Percentiles rank a stretch among this genome's conserved stretches.
Conservation (phyloP, 2,329 filamentous ascomycete species). For the Paecilomyces sp. region DNA sequence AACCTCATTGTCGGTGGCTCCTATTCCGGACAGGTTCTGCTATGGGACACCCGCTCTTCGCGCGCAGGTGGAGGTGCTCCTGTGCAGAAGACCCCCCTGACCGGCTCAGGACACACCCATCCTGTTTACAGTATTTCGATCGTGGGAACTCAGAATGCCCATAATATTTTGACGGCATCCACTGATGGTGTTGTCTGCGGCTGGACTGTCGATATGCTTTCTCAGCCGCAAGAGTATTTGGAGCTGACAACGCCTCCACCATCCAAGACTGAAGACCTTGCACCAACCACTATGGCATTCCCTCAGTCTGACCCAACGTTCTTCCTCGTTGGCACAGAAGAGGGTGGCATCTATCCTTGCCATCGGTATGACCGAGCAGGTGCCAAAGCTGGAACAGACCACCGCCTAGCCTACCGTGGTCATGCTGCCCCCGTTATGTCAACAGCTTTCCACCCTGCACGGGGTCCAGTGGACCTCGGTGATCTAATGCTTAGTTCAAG, state of each 20-base stretch:
- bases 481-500: slow-evolving; percentile 89
- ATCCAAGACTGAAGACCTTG: slow-evolving; percentile 87
- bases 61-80: slow-evolving; percentile 61
- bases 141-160: slow-evolving; percentile 95
- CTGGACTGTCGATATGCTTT: slow-evolving; percentile 97
- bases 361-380: slow-evolving; percentile 96
- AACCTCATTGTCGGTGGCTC: slow-evolving; percentile 93
- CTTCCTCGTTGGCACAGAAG: slow-evolving; percentile 93
- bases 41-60: slow-evolving; percentile 93
- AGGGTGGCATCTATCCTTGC: slow-evolving; percentile 92
- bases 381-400: slow-evolving; percentile 91
- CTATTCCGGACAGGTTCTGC: slow-evolving; percentile 90
- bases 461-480: slow-evolving; percentile 86
- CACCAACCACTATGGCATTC: slow-evolving; percentile 90
- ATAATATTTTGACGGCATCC: slow-evolving; percentile 95
- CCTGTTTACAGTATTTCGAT: slow-evolving; percentile 94
- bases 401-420: slow-evolving; percentile 77
- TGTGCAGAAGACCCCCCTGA: slow-evolving; percentile 92
- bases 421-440: slow-evolving; percentile 95
- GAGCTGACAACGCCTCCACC: slow-evolving; percentile 80
- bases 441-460: slow-evolving; percentile 87
- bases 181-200: slow-evolving; percentile 95
- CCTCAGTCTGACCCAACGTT: slow-evolving; percentile 93
- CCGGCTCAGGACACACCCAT: slow-evolving; percentile 90
- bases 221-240: slow-evolving; percentile 89